Conservation (phyloP, 345 rosid genomes). For the Salix viminalis region DNA sequence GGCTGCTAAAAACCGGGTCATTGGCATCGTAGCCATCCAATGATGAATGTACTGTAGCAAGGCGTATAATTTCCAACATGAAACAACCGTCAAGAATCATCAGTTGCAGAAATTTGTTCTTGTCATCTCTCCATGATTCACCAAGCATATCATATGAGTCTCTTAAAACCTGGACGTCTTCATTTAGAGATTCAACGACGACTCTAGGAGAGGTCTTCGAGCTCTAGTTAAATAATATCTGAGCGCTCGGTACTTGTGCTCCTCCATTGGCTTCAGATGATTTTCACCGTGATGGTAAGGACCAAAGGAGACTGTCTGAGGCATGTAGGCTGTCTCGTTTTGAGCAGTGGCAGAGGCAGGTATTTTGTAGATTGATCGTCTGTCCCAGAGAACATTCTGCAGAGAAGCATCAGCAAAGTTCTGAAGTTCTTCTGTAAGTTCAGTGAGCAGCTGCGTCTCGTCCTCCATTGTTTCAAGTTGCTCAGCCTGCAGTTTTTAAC, state of each 20-base stretch:
- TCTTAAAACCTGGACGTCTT: constrained; percentile 18
- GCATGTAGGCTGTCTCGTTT: constrained; percentile 35
- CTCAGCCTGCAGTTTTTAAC: neutral
- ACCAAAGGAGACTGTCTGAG: constrained; percentile 41
- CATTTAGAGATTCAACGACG: constrained; percentile 18
- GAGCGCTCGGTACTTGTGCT: constrained; percentile 37
- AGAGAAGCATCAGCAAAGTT: constrained; percentile 3
- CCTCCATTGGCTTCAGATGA: constrained; percentile 39
- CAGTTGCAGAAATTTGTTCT: constrained; percentile 24
- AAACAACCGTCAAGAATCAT: constrained; percentile 54
- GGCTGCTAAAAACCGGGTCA: constrained; percentile 46
- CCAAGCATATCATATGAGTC: constrained; percentile 31
- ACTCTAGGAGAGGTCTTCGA: neutral
- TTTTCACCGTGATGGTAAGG: constrained; percentile 38
- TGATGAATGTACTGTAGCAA: neutral
- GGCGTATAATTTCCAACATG: constrained; percentile 43
- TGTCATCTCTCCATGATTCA: constrained; percentile 19
- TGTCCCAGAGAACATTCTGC: constrained; percentile 23
- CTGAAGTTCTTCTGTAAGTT: constrained; percentile 7
- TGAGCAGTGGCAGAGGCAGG: constrained; percentile 28
- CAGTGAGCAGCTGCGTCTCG: constrained; percentile 8
- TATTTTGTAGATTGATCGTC: constrained; percentile 39
- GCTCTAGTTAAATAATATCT: constrained; percentile 32
- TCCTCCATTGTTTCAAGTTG: neutral
- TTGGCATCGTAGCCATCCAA: constrained; percentile 29